These are phyloP conservation scores for Cyathus striatus DNA, from an alignment of 768 basidiomycete genomes.

Conservation along the genomic window DNA sequence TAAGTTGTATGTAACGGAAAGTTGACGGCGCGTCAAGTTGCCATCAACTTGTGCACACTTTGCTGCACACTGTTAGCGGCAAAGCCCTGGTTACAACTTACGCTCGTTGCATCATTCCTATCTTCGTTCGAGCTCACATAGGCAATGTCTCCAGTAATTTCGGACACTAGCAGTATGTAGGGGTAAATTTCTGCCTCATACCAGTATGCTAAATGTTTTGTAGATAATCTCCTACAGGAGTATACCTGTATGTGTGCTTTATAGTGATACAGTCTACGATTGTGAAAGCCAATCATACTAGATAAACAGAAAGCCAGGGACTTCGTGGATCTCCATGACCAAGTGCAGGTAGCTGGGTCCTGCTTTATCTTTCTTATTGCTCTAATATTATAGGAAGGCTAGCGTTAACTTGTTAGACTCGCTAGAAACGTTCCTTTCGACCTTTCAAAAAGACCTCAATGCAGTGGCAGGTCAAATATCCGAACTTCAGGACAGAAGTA, in stretches of 20 bases:
- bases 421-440: slow-evolving; percentile 87
- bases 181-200: not conserved
- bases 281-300: too few species aligned
- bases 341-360: slow-evolving; percentile 81
- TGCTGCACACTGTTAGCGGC: too few species aligned
- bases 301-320: slow-evolving; percentile 47
- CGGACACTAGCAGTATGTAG: not conserved
- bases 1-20: too few species aligned
- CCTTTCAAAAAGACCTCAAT: slow-evolving; percentile 91
- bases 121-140: too few species aligned
- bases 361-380: not conserved
- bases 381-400: slow-evolving; percentile 44
- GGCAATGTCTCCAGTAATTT: too few species aligned
- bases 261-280: too few species aligned
- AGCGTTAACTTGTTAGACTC: slow-evolving; percentile 83
- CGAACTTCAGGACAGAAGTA: slow-evolving; percentile 85
- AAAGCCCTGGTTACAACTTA: too few species aligned
- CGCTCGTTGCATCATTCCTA: too few species aligned
- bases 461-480: slow-evolving; percentile 96
- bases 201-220: too few species aligned
- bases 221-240: not conserved
- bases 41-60: too few species aligned
- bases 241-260: too few species aligned
- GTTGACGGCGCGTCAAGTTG: too few species aligned
- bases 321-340: slow-evolving; percentile 85